Evolutionary conservation across 371 early-diverging fungal genomes (phyloP).

Genomic region (Syncephalastrum racemosum): DNA sequence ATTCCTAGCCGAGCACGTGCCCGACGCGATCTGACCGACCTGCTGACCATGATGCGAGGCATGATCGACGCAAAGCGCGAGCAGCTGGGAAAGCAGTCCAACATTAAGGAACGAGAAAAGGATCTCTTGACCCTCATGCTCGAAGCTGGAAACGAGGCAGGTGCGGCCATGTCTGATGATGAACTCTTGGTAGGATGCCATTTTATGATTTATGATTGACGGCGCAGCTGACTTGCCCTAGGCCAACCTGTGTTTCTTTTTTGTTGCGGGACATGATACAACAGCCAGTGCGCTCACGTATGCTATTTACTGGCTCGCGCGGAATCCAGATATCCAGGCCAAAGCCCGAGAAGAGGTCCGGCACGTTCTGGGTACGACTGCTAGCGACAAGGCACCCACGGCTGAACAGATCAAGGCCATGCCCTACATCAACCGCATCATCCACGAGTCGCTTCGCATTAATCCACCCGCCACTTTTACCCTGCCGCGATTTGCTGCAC

Average conservation of each 20-base stretch:
- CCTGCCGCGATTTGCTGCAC: not conserved
- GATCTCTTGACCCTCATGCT: conserved; percentile 54
- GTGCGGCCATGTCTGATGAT: conserved; percentile 7
- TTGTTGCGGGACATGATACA: conserved; percentile 23
- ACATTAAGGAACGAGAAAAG: conserved; percentile 26
- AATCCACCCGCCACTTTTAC: not conserved
- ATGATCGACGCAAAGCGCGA: conserved; percentile 7
- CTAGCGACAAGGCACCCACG: conserved; percentile 15
- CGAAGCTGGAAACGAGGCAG: conserved; percentile 18
- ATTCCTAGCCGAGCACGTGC: conserved; percentile 2
- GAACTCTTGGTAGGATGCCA: conserved; percentile 23
- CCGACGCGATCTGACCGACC: not conserved
- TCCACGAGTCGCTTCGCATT: conserved; percentile 22
- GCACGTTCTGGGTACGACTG: conserved; percentile 14
- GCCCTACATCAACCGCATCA: conserved; percentile 16
- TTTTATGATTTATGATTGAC: conserved; percentile 23
- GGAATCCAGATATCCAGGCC: conserved; percentile 25
- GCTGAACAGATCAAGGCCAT: conserved; percentile 16
- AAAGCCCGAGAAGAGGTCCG: conserved; percentile 22
- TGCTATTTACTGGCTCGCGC: conserved; percentile 24
- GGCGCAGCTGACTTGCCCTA: conserved; percentile 8
- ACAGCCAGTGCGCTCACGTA: conserved; percentile 18
- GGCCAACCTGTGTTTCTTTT: not conserved
- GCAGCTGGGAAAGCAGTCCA: conserved; percentile 4
- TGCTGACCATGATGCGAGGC: conserved; percentile 1